Evolutionary conservation across 306 rosid genomes (phyloP), one percentile per base, ranked within the genome.

Genomic region (Lotus japonicus): DNA sequence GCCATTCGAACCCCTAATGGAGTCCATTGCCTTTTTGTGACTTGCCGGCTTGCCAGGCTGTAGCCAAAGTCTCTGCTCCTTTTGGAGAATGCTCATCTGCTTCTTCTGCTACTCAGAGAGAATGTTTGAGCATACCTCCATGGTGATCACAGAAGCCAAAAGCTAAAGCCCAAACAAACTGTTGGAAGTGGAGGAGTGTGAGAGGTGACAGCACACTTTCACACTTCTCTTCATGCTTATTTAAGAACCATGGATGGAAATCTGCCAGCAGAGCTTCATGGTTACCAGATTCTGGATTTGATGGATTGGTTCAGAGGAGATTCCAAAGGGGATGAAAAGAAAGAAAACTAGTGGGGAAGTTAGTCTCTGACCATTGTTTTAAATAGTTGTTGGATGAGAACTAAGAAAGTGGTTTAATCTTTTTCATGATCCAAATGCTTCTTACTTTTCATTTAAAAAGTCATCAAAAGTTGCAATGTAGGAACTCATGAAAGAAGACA

Each of bases 11-110:
- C 84, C 58, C 83, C 36, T 70, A 77, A 75, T 31, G 70, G 83
- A 84, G 82, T 78, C 95, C 82, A 73, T 79, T 86, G 97, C 91
- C 92, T 86, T 83, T 88, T 54, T 70, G 77, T 91, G 96, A 91
- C 97, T 88, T 91, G 97, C 97, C 96, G 97, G 89, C 83, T 77
- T 74, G 84, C 86, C 58, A 41, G 50, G 77, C 82, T 36, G 15
- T 69, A 76, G 81, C 92, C 83, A 71, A 66, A 69, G 71, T 80
- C 39, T 77, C 78, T 70, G 16, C 58, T 45, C 70, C 81, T 13
- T 13, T 13, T 52, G 26, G 73, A 74, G 68, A 39, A 53, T 69
- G 70, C 80, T 69, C 42, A 48, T 58, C 60, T 78, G 42, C 68
- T 55, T 75, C 76, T 55, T 70, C 69, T 63, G 52, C 78, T 18